Conservation (phyloP, 2,329 filamentous ascomycete species). For the Gnomoniopsis sp. region DNA sequence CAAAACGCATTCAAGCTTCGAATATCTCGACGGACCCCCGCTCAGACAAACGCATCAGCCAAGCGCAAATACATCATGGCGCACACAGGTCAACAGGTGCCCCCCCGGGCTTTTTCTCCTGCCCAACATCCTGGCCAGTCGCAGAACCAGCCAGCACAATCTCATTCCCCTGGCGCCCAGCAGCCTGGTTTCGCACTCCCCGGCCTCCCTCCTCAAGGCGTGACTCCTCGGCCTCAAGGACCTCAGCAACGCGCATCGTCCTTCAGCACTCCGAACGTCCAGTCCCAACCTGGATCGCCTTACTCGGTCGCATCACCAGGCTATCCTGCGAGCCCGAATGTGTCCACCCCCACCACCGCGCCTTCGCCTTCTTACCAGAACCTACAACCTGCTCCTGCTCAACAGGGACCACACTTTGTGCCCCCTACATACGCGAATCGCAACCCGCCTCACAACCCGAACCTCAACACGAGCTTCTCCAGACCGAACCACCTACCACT, state of each 20-base stretch:
- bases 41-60: too few species aligned
- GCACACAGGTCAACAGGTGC: conserved; percentile 32
- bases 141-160: conserved; percentile 25
- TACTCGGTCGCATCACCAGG: conserved; percentile 5
- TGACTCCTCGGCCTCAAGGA: neutral
- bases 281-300: conserved; percentile 12
- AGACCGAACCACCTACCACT: conserved; percentile 6
- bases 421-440: conserved; percentile 22
- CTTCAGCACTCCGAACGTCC: neutral
- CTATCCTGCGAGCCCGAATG: conserved; percentile 9
- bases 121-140: conserved; percentile 26
- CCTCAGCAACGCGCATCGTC: neutral
- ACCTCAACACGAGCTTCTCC: conserved; percentile 15
- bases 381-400: conserved; percentile 24
- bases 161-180: conserved; percentile 57
- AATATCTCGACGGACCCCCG: too few species aligned
- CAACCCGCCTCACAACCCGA: conserved; percentile 23
- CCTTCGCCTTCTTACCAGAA: conserved; percentile 36
- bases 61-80: conserved; percentile 17
- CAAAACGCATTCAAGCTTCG: too few species aligned
- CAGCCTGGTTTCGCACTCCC: conserved; percentile 51
- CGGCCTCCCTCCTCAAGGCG: neutral
- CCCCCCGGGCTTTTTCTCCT: conserved; percentile 59
- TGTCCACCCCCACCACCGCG: conserved; percentile 20
- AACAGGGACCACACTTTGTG: conserved; percentile 22